Conservation (phyloP, 177 flowering plant species). For the Telopea speciosissima region DNA sequence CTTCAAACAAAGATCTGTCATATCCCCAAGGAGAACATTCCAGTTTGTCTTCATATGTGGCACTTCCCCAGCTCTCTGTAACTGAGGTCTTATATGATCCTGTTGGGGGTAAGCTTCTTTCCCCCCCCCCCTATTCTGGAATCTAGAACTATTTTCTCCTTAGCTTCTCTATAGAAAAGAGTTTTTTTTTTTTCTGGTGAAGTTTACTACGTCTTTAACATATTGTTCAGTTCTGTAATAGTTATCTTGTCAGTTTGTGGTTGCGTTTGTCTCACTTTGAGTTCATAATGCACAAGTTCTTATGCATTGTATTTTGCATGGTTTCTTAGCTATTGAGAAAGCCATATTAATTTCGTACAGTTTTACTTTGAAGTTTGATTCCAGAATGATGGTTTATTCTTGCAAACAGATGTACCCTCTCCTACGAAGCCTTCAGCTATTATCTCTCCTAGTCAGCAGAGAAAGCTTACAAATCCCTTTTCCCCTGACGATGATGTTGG, state of each 20-base stretch:
- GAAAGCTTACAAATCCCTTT: slow-evolving; percentile 24
- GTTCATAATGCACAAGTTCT: background rate
- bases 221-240: no score
- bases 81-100: slow-evolving; percentile 69
- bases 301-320: background rate
- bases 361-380: background rate
- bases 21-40: slow-evolving; percentile 50
- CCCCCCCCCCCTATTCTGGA: slow-evolving; percentile 5
- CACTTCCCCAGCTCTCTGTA: slow-evolving; percentile 54
- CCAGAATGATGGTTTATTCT: slow-evolving; percentile 8
- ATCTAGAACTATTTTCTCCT: no score
- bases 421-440: slow-evolving; percentile 32
- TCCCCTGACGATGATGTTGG: slow-evolving; percentile 46
- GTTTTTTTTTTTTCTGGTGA: no score
- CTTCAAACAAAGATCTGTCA: slow-evolving; percentile 41
- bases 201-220: no score
- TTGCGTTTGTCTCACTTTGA: background rate
- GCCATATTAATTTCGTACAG: background rate
- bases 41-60: slow-evolving; percentile 50
- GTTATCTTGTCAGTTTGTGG: no score
- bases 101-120: slow-evolving; percentile 37
- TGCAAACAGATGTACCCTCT: slow-evolving; percentile 39
- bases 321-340: background rate
- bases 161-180: no score
- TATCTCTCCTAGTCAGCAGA: slow-evolving; percentile 45